phyloP scores from a whole-genome alignment of 2,329 filamentous ascomycete species.

The Magnaporthales sp. region DNA sequence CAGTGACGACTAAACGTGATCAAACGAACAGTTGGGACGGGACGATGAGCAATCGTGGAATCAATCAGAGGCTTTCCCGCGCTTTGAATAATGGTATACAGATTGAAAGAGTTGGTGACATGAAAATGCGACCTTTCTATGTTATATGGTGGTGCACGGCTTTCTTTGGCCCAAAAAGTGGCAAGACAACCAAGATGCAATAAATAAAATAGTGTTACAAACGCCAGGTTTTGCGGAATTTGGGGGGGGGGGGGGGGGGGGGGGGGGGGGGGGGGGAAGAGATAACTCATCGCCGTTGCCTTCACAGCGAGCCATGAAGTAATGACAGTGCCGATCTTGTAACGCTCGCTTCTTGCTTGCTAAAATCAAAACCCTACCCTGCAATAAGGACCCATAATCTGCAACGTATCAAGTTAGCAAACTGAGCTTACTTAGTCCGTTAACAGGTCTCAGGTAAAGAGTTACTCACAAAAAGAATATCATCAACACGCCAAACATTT shows the following conservation, averaged over 20 bases:
- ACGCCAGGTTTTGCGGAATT: not conserved
- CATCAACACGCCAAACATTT: constrained; percentile 87
- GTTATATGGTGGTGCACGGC: not conserved
- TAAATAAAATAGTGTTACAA: not conserved
- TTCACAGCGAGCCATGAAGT: not conserved
- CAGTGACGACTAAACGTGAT: not conserved
- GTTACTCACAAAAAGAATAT: constrained; percentile 69
- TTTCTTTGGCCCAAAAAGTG: not conserved
- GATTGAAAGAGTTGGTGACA: not conserved
- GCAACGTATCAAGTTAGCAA: constrained; percentile 13
- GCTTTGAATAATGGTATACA: not conserved
- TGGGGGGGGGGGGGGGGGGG: too few species aligned
- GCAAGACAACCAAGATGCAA: not conserved
- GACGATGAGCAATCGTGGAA: not conserved
- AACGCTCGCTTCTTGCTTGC: not conserved
- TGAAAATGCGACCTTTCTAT: not conserved
- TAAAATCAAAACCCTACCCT: constrained; percentile 25
- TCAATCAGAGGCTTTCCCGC: not conserved
- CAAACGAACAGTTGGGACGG: not conserved
- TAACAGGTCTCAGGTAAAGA: not conserved
- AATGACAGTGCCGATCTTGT: not conserved
- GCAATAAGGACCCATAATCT: constrained; percentile 61
- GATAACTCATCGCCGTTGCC: not conserved
- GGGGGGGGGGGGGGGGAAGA: not conserved
- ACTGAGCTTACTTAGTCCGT: not conserved